Conservation (phyloP, 2,329 filamentous ascomycete species). For the Aulographum hederae region DNA sequence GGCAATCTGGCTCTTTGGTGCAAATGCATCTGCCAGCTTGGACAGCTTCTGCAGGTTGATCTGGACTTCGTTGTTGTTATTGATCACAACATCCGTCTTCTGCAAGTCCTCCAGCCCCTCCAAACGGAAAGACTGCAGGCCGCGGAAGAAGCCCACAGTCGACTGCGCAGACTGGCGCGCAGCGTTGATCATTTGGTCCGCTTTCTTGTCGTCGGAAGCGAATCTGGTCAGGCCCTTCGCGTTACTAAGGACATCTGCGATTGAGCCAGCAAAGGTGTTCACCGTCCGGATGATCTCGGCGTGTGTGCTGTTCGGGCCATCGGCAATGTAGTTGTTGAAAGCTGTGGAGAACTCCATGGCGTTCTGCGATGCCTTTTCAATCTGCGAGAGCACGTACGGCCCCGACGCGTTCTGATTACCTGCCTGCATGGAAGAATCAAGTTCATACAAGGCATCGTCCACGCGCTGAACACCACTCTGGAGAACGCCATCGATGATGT, state of each 20-base stretch:
- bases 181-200: conserved; percentile 65
- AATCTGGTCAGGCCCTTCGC: conserved; percentile 88
- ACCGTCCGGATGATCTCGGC: conserved; percentile 85
- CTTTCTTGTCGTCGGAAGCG: conserved; percentile 88
- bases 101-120: conserved; percentile 79
- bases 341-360: conserved; percentile 95
- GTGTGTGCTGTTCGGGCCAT: conserved; percentile 80
- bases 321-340: conserved; percentile 97
- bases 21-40: conserved; percentile 82
- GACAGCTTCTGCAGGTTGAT: conserved; percentile 85
- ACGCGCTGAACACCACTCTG: conserved; percentile 86
- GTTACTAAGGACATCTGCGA: conserved; percentile 88
- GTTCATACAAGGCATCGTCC: conserved; percentile 89
- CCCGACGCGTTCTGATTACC: conserved; percentile 97
- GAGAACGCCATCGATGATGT: conserved; percentile 91
- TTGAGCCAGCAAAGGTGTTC: conserved; percentile 73
- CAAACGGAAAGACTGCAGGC: conserved; percentile 80
- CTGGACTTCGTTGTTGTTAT: conserved; percentile 92
- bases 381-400: conserved; percentile 85
- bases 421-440: conserved; percentile 95
- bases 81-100: conserved; percentile 94
- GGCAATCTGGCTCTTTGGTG: conserved; percentile 71
- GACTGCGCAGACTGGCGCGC: conserved; percentile 71
- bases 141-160: conserved; percentile 87
- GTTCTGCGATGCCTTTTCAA: conserved; percentile 86